Conservation (phyloP, 495 filamentous ascomycete species). For the Pyronema omphalodes region DNA sequence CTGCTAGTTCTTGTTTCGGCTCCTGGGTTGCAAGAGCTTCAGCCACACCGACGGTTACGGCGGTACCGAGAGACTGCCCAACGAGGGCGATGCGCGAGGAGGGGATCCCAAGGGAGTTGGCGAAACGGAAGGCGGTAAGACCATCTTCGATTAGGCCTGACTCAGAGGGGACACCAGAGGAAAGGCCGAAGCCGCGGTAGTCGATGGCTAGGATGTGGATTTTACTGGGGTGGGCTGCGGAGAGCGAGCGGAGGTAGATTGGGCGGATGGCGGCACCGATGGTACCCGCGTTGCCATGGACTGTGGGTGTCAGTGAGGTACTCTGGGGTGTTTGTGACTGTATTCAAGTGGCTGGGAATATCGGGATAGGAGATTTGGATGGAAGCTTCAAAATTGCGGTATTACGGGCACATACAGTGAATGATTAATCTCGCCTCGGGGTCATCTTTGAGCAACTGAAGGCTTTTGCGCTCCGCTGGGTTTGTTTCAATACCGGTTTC, state of each 20-base stretch:
- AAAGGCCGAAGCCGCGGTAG: constrained; percentile 78
- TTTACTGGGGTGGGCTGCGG: constrained; percentile 30
- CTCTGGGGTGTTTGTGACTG: not conserved
- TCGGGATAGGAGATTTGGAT: not conserved
- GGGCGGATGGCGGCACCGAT: constrained; percentile 35
- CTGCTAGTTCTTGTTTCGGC: constrained; percentile 34
- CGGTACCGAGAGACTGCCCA: constrained; percentile 84
- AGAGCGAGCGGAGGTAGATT: constrained; percentile 33
- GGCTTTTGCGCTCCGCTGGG: constrained; percentile 30
- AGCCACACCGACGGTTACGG: constrained; percentile 51
- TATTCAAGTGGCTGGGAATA: constrained; percentile 1
- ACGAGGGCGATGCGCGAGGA: constrained; percentile 56
- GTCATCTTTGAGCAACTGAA: constrained; percentile 36
- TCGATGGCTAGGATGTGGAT: constrained; percentile 58
- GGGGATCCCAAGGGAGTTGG: constrained; percentile 42
- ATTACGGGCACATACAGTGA: constrained; percentile 29
- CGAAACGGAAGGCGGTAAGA: constrained; percentile 50
- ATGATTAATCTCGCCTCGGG: constrained; percentile 39
- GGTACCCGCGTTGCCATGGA: constrained; percentile 33
- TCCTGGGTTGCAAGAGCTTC: constrained; percentile 37
- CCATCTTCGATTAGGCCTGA: constrained; percentile 67
- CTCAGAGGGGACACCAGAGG: constrained; percentile 65
- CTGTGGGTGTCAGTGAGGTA: constrained; percentile 4
- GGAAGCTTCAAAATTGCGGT: not conserved
- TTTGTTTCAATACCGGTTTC: constrained; percentile 28